A percentile compares a stretch with the other conserved stretches of the same genome.
These are phyloP conservation scores for Obba rivulosa DNA, from an alignment of 768 basidiomycete genomes.

Conservation along the genomic window DNA sequence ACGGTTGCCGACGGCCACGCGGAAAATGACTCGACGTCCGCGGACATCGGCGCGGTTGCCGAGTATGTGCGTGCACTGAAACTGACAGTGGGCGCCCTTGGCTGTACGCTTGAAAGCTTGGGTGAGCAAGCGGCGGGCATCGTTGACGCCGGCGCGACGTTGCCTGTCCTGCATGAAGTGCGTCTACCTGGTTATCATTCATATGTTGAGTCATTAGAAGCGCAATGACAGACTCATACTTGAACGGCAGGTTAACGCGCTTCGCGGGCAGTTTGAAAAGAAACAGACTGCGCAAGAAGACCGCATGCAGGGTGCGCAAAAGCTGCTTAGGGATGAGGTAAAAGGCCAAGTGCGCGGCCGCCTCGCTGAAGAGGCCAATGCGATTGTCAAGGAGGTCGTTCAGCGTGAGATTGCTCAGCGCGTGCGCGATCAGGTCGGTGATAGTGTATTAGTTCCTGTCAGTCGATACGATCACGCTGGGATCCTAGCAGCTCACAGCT, in stretches of 20 bases:
- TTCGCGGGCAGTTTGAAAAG: background rate
- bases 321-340: background rate
- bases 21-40: too few relatives aligned
- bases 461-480: background rate
- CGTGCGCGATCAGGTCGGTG: constrained; percentile 1
- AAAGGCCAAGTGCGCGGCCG: background rate
- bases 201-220: background rate
- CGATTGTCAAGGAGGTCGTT: background rate
- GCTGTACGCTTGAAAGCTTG: background rate
- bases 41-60: background rate
- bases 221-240: background rate
- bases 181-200: background rate
- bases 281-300: background rate
- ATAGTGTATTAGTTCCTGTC: background rate
- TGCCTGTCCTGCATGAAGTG: constrained; percentile 2
- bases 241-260: background rate
- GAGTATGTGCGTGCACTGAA: constrained; percentile 2
- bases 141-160: background rate
- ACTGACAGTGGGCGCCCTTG: background rate
- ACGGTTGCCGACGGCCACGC: too few relatives aligned
- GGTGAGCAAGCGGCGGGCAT: constrained; percentile 1
- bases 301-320: background rate
- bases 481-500: background rate
- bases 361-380: background rate
- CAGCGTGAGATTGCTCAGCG: background rate